Evolutionary conservation across 139 green algal genomes (phyloP).

Genomic region (Picochlorum sp.): DNA sequence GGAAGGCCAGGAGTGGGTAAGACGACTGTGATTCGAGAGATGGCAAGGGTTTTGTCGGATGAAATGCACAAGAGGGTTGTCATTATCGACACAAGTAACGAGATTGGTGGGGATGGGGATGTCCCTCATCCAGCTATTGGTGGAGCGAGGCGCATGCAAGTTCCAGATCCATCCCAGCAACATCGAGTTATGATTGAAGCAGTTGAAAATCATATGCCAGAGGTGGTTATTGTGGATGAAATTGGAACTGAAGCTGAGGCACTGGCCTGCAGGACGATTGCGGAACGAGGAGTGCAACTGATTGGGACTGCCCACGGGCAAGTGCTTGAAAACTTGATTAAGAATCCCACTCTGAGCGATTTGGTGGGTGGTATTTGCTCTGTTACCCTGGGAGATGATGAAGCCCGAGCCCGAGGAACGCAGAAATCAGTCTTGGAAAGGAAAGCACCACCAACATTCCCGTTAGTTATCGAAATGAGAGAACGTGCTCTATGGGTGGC

Average conservation of each 20-base stretch:
- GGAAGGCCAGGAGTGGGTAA: constrained; percentile 86
- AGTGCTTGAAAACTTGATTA: constrained; percentile 94
- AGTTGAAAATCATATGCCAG: constrained; percentile 84
- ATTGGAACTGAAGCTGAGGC: constrained; percentile 94
- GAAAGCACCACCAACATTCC: constrained; percentile 81
- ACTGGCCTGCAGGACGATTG: constrained; percentile 93
- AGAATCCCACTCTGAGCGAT: constrained; percentile 78
- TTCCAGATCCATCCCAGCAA: constrained; percentile 77
- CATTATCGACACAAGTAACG: constrained; percentile 72
- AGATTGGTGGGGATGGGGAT: constrained; percentile 87
- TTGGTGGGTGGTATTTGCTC: constrained; percentile 65
- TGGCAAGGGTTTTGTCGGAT: constrained; percentile 79
- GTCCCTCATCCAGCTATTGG: constrained; percentile 91
- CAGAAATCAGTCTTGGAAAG: constrained; percentile 96
- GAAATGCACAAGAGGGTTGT: constrained; percentile 53
- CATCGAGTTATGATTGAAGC: constrained; percentile 94
- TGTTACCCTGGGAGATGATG: constrained; percentile 77
- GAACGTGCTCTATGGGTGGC: constrained; percentile 76
- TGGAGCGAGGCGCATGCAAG: constrained; percentile 85
- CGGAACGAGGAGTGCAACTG: constrained; percentile 87
- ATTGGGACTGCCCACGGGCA: constrained; percentile 94
- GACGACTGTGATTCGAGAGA: constrained; percentile 87
- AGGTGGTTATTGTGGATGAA: constrained; percentile 40
- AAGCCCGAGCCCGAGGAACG: constrained; percentile 69
- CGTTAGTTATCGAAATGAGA: constrained; percentile 92